phyloP scores from a whole-genome alignment of 176 grass and related monocot genomes.

The Poa pratensis region DNA sequence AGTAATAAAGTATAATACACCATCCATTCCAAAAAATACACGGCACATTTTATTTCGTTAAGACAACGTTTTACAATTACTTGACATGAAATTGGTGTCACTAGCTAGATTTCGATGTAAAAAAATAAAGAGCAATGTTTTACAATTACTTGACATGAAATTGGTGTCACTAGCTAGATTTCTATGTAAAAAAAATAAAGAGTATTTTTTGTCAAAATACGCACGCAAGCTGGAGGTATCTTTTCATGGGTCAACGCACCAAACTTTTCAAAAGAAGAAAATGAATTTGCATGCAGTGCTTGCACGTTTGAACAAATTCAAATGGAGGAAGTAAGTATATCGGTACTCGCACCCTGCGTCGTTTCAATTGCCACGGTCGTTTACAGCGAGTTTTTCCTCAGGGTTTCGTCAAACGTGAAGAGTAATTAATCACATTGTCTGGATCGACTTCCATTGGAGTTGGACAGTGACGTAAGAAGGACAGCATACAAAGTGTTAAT shows the following conservation, averaged over 20 bases:
- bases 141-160: no score
- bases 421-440: background rate
- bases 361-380: background rate
- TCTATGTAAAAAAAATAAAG: no score
- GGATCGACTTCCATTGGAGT: background rate
- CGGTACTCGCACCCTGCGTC: background rate
- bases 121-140: no score
- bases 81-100: no score
- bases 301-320: background rate
- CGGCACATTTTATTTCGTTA: no score
- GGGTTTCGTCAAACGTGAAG: background rate
- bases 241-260: background rate
- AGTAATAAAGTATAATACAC: no score
- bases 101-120: no score
- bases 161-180: no score
- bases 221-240: background rate
- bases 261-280: background rate
- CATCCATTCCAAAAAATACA: no score
- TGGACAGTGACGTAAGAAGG: constrained; percentile 10
- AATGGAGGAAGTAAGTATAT: background rate
- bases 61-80: no score
- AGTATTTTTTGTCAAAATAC: background rate
- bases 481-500: background rate
- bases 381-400: background rate
- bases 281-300: background rate